Evolutionary conservation across 1,139 yeast genomes (phyloP), one percentile per base, ranked within the genome.

Genomic region (Yamadazyma membranifaciens): DNA sequence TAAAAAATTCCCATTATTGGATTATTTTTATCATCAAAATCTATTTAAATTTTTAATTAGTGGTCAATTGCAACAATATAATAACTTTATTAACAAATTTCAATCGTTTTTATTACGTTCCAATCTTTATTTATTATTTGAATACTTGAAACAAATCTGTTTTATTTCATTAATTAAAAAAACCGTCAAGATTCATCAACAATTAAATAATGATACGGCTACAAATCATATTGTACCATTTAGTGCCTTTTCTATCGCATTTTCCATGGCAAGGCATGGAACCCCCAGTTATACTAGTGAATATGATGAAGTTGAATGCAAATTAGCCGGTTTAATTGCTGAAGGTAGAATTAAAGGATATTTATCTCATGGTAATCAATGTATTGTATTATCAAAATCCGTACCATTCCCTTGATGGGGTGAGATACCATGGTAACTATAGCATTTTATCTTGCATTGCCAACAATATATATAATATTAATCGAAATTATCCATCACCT

Each of bases 321-420:
- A 78, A 20, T 52, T 89, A 32, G 91, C 96, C 0, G 77, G 77
- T 42, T 62, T 86, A 51, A 87, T 91, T 13, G 68, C 73, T 38
- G 63, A 62, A 33, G 87, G 87, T 9, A 65, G 65, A 42, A 68
- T 89, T 44, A 88, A 86, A 62, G 98, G 97, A 1, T 91, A 89
- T 59, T 64, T 91, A 17, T 85, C 95, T 6, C 94, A 87, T 55
- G 76, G 80, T 12, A 80, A 85, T 51, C 69, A 79, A 40, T 84
- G 87, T 44, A 67, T 89, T 24, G 96, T 91, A 12, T 63, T 91
- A 43, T 83, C 95, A 50, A 87, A 84, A 57, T 76, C 72, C 22
- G 78, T 78, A 25, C 83, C 96, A 3, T 91, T 91, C 56, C 95
- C 94, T 13, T 33, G 31, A 20, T 20, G n/a, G n/a, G n/a, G n/a